Percentiles rank a stretch among this genome's conserved stretches.
Conservation (phyloP, 2,329 filamentous ascomycete species). For the Dactylellina sp. region DNA sequence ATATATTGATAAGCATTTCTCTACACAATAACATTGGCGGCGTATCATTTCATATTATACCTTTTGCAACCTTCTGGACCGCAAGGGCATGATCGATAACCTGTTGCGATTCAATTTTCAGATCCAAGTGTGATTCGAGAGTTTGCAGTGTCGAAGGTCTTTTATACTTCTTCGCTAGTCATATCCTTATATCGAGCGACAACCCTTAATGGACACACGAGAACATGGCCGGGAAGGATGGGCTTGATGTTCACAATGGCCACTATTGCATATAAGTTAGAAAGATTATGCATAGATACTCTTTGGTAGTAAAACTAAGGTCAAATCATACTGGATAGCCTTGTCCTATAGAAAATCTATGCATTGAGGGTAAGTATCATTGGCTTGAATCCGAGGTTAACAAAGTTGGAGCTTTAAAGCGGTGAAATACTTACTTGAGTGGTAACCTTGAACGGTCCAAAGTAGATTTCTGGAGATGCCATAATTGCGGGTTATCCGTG, state of each 20-base stretch:
- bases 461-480: conserved; percentile 51
- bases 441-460: conserved; percentile 53
- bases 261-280: conserved; percentile 63
- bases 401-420: not conserved
- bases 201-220: conserved; percentile 79
- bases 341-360: conserved; percentile 51
- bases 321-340: conserved; percentile 35
- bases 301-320: not conserved
- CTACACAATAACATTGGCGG: too few species aligned
- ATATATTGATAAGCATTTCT: not conserved
- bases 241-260: conserved; percentile 96
- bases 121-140: too few species aligned
- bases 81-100: conserved; percentile 84
- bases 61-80: conserved; percentile 75
- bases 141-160: too few species aligned
- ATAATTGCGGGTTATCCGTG: conserved; percentile 9
- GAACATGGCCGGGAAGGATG: conserved; percentile 89
- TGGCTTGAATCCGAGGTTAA: not conserved
- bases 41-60: conserved; percentile 67
- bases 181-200: conserved; percentile 82
- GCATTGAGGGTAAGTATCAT: not conserved
- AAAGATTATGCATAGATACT: not conserved
- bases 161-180: conserved; percentile 72
- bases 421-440: conserved; percentile 36
- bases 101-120: conserved; percentile 44